Percentiles rank a stretch among this genome's conserved stretches.
phyloP scores from a whole-genome alignment of 148 eudicot species.

The Pharnaceum exiguum region DNA sequence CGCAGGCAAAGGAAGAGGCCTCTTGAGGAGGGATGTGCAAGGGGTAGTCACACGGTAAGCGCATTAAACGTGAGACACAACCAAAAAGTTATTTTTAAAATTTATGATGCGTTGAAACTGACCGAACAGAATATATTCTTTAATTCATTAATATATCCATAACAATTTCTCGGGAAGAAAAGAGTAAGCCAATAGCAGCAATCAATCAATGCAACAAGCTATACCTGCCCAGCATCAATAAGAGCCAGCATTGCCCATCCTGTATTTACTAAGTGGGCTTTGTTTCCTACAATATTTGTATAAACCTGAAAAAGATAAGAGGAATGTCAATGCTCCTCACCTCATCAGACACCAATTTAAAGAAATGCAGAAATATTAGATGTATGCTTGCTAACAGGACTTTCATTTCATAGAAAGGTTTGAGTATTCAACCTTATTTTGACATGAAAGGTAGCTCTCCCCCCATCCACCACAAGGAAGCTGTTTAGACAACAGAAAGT shows the following conservation, averaged over 20 bases:
- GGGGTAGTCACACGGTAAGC: no score
- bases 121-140: no score
- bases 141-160: no score
- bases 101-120: no score
- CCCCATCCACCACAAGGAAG: constrained; percentile 91
- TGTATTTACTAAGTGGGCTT: constrained; percentile 53
- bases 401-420: background rate
- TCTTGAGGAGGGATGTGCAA: no score
- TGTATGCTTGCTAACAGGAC: no score
- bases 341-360: no score
- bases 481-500: constrained; percentile 76
- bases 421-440: constrained; percentile 51
- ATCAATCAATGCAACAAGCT: constrained; percentile 2
- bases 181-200: background rate
- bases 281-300: constrained; percentile 49
- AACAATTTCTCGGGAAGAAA: no score
- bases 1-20: no score
- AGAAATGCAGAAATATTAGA: no score
- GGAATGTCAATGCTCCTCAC: background rate
- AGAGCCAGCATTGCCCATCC: constrained; percentile 72
- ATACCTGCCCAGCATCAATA: constrained; percentile 62
- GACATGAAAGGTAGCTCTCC: constrained; percentile 93
- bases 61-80: no score
- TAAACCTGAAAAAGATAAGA: constrained; percentile 34
- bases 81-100: no score